These are phyloP conservation scores for Hypoxylon sp. DNA, from an alignment of 2,329 filamentous ascomycete genomes.

Conservation along the genomic window DNA sequence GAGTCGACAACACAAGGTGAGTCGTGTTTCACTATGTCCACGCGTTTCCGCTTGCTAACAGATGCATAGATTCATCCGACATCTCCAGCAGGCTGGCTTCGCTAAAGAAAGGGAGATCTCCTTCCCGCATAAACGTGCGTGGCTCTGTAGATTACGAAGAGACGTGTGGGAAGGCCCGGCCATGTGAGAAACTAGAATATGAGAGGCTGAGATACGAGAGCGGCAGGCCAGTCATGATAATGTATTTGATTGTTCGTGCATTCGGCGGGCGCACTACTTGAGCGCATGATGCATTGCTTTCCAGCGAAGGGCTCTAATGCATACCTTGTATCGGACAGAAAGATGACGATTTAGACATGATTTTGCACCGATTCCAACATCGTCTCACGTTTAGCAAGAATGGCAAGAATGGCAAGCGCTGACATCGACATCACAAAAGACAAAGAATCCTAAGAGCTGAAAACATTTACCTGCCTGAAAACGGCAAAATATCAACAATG, in stretches of 20 bases:
- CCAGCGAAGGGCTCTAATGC: constrained; percentile 24
- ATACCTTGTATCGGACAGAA: constrained; percentile 27
- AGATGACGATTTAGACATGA: constrained; percentile 16
- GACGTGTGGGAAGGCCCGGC: constrained; percentile 83
- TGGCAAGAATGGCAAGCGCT: background rate
- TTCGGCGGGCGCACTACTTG: constrained; percentile 18
- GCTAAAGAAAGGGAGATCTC: constrained; percentile 86
- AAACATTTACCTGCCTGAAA: background rate
- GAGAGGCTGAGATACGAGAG: constrained; percentile 7
- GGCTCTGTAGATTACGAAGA: constrained; percentile 81
- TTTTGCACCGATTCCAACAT: constrained; percentile 5
- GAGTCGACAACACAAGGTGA: constrained; percentile 90
- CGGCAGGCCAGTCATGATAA: constrained; percentile 6
- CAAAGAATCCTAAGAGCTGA: background rate
- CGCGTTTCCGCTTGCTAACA: constrained; percentile 15
- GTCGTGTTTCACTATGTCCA: constrained; percentile 46
- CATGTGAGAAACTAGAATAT: constrained; percentile 50
- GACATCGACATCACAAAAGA: background rate
- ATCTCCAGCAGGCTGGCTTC: constrained; percentile 81
- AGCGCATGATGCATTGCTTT: constrained; percentile 18
- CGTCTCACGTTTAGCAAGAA: background rate
- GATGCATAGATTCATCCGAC: constrained; percentile 70
- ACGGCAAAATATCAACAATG: no score
- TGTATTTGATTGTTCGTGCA: constrained; percentile 27
- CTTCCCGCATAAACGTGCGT: constrained; percentile 93